These are phyloP conservation scores for Claviceps fusiformis DNA, from an alignment of 2,329 filamentous ascomycete genomes.

Conservation along the genomic window DNA sequence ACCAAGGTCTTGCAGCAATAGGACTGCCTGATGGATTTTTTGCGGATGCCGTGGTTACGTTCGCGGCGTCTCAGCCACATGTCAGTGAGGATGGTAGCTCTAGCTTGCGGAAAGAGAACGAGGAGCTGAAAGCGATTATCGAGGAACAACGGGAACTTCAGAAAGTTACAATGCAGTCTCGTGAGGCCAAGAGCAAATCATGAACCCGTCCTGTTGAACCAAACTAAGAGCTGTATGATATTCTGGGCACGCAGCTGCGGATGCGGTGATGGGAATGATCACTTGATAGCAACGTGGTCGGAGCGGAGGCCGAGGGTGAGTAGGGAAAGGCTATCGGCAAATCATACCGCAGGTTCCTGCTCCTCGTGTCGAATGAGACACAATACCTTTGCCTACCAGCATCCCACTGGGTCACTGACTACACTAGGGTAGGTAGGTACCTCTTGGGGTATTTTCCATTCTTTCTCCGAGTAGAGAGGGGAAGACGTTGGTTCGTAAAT, in stretches of 20 bases:
- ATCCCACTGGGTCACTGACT: neutral
- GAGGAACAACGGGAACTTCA: conserved; percentile 25
- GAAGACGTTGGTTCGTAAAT: neutral
- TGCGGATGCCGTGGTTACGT: conserved; percentile 12
- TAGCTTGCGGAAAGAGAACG: conserved; percentile 24
- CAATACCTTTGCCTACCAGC: neutral
- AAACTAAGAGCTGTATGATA: neutral
- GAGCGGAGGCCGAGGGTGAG: neutral
- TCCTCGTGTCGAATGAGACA: neutral
- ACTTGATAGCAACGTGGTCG: neutral
- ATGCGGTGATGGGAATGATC: too few relatives aligned
- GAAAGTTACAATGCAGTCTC: conserved; percentile 8
- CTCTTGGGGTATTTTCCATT: neutral
- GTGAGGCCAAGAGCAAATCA: neutral
- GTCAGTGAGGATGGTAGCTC: conserved; percentile 6
- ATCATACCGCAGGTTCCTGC: neutral
- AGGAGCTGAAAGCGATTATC: conserved; percentile 31
- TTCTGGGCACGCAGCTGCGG: neutral
- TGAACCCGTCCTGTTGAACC: neutral
- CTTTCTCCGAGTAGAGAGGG: neutral
- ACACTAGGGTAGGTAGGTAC: too few relatives aligned
- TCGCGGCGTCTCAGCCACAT: neutral
- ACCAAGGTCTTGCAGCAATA: conserved; percentile 28
- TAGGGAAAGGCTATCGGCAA: neutral
- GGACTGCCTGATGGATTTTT: conserved; percentile 38